These are phyloP conservation scores for Sugiyamaella xylanicola DNA, from an alignment of 1,139 yeast species.

Conservation along the genomic window DNA sequence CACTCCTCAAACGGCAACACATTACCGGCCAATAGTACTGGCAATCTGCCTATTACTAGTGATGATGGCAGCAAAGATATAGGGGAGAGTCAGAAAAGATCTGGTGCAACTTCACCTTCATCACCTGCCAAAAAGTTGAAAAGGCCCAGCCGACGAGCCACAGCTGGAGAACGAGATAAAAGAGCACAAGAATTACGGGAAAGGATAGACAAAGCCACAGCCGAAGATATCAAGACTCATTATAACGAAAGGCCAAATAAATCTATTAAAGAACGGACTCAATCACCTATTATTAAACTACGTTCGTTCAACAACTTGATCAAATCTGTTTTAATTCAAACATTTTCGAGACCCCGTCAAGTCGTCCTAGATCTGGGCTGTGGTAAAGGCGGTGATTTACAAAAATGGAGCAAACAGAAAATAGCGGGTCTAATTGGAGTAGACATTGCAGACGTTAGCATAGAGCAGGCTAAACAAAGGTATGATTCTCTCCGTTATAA, in stretches of 20 bases:
- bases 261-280: constrained; percentile 62
- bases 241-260: constrained; percentile 84
- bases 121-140: constrained; percentile 21
- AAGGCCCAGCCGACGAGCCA: constrained; percentile 34
- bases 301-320: constrained; percentile 90
- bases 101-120: background rate
- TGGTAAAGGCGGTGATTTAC: constrained; percentile 97
- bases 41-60: no score
- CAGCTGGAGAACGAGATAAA: constrained; percentile 30
- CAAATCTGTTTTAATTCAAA: constrained; percentile 81
- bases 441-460: constrained; percentile 88
- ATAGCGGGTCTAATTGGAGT: constrained; percentile 82
- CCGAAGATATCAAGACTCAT: constrained; percentile 67
- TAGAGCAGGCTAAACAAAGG: constrained; percentile 79
- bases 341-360: constrained; percentile 55
- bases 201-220: constrained; percentile 24
- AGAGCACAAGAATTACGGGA: constrained; percentile 32
- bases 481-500: constrained; percentile 55
- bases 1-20: no score
- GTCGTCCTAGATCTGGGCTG: constrained; percentile 85
- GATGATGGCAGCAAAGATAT: no score
- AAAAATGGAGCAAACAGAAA: constrained; percentile 79
- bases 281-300: constrained; percentile 82
- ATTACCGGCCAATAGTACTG: no score
- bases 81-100: background rate